phyloP scores from a whole-genome alignment of 306 rosid genomes.

The Abrus pulchellus region DNA sequence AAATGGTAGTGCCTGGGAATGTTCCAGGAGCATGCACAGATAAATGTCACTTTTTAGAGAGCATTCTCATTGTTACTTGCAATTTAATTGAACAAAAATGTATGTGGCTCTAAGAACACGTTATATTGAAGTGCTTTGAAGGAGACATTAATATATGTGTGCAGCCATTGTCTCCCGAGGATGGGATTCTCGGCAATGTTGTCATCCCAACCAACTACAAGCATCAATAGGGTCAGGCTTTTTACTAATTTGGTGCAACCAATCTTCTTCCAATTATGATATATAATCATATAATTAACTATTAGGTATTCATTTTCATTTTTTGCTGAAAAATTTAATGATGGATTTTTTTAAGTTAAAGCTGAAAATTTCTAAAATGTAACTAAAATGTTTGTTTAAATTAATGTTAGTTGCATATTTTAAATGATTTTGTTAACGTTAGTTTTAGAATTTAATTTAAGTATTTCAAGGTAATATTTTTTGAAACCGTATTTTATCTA shows the following conservation, averaged over 20 bases:
- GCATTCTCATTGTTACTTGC: conserved; percentile 34
- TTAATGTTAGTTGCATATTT: no score
- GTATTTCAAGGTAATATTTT: no score
- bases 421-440: no score
- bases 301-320: no score
- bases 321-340: no score
- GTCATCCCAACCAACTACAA: conserved; percentile 42
- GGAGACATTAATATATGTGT: conserved; percentile 37
- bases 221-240: not conserved
- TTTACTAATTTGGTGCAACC: conserved; percentile 7
- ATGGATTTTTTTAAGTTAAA: no score
- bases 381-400: no score
- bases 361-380: no score
- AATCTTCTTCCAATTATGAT: not conserved
- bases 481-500: no score
- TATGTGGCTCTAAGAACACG: not conserved
- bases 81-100: conserved; percentile 36
- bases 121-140: conserved; percentile 34
- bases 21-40: conserved; percentile 22
- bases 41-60: conserved; percentile 39
- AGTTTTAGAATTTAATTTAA: no score
- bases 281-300: not conserved
- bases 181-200: conserved; percentile 29
- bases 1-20: conserved; percentile 15
- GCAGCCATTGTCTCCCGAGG: conserved; percentile 42